Percentiles rank a stretch among this genome's conserved stretches.
Evolutionary conservation across 768 basidiomycete genomes (phyloP).

Genomic region (Pseudohyphozyma bogoriensis): DNA sequence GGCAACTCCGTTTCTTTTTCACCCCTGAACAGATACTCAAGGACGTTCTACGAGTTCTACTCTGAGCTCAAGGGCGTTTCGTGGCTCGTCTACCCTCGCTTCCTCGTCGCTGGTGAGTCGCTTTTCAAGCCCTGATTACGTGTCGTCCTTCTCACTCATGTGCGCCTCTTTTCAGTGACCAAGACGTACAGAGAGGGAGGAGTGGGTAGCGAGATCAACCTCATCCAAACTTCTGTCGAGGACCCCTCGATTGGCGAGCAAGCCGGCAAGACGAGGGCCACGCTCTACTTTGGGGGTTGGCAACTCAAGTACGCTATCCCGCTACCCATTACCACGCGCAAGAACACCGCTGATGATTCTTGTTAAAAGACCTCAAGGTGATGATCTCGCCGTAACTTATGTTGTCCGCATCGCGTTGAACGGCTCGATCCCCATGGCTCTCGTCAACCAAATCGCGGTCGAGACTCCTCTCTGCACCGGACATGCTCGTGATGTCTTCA

Average conservation of each 20-base stretch:
- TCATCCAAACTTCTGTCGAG: slow-evolving; percentile 25
- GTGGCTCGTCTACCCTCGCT: slow-evolving; percentile 29
- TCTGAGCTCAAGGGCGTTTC: slow-evolving; percentile 22
- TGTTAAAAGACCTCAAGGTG: slow-evolving; percentile 17
- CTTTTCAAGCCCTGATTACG: neutral
- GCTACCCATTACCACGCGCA: no score
- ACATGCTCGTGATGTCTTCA: slow-evolving; percentile 12
- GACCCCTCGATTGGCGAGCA: slow-evolving; percentile 28
- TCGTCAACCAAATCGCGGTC: slow-evolving; percentile 20
- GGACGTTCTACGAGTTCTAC: slow-evolving; percentile 9
- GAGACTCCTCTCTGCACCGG: slow-evolving; percentile 26
- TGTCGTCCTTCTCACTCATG: neutral
- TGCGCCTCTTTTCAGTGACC: no score
- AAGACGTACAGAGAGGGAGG: neutral
- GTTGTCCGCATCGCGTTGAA: slow-evolving; percentile 22
- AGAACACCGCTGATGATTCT: no score
- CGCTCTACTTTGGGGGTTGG: slow-evolving; percentile 16
- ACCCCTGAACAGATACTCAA: neutral
- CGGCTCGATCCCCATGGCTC: slow-evolving; percentile 16
- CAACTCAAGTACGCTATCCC: slow-evolving; percentile 2
- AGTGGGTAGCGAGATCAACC: slow-evolving; percentile 14
- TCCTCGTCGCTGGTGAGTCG: slow-evolving; percentile 18
- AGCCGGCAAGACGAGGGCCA: slow-evolving; percentile 24
- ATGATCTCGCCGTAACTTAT: slow-evolving; percentile 14
- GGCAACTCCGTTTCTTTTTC: no score